These are phyloP conservation scores for Botrytis porri DNA, from an alignment of 2,329 filamentous ascomycete species.

Conservation along the genomic window DNA sequence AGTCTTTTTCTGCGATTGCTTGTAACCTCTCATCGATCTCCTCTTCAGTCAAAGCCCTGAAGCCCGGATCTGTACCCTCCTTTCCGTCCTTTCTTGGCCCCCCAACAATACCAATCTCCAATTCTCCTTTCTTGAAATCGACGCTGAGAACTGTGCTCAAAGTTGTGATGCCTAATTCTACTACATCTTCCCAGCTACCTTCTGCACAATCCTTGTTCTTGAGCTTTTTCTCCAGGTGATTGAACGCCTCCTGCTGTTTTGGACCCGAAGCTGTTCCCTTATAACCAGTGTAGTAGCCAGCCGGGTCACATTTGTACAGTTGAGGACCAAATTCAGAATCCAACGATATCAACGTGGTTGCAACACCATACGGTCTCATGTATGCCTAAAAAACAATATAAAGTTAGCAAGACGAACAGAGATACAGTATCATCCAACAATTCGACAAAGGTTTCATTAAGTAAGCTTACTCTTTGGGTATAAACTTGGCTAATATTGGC, in stretches of 20 bases:
- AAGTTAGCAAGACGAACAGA: slow-evolving; percentile 23
- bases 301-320: slow-evolving; percentile 97
- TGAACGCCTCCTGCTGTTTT: slow-evolving; percentile 98
- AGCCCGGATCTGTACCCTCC: slow-evolving; percentile 74
- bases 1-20: slow-evolving; percentile 98
- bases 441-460: slow-evolving; percentile 22
- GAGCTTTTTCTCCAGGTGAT: slow-evolving; percentile 98
- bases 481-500: slow-evolving; percentile 99
- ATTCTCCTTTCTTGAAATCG: slow-evolving; percentile 99
- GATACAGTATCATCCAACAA: slow-evolving; percentile 36
- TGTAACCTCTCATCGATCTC: slow-evolving; percentile 98
- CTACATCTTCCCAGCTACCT: slow-evolving; percentile 93
- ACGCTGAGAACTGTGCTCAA: slow-evolving; percentile 96
- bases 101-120: slow-evolving; percentile 96
- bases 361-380: slow-evolving; percentile 96
- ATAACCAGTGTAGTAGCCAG: slow-evolving; percentile 97
- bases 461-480: slow-evolving; percentile 77
- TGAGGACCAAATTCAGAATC: slow-evolving; percentile 91
- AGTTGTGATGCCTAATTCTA: slow-evolving; percentile 93
- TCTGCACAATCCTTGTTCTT: slow-evolving; percentile 97
- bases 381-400: slow-evolving; percentile 62
- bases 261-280: slow-evolving; percentile 96
- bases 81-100: slow-evolving; percentile 78
- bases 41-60: slow-evolving; percentile 89
- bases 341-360: slow-evolving; percentile 89